Evolutionary conservation across 768 basidiomycete species (phyloP), one percentile per base, ranked within the genome.

Genomic region (Lyophyllum semitale): DNA sequence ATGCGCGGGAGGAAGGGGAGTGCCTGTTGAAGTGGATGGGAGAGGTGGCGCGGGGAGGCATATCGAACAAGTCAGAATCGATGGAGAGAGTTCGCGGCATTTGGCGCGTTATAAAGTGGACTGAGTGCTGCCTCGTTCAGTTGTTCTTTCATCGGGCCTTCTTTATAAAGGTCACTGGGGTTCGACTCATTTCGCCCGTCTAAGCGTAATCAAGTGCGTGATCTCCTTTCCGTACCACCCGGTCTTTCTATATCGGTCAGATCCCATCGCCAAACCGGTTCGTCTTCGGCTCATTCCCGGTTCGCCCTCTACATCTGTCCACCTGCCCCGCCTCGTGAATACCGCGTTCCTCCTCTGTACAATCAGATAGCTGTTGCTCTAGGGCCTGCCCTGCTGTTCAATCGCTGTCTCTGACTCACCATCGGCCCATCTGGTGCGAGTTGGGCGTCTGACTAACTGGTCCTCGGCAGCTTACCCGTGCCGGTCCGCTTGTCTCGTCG

Each of bases 1-100:
- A 72, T 8, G 72, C 76, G 51, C 74, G 73, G 52, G 35, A 50
- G 20, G 57, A 45, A 44, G 25, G 48, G 59, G 37, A 15, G n/a
- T 38, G 37, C n/a, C 37, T n/a, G n/a, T 46, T 32, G 48, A 55
- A 52, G 45, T 58, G 50, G 27, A 42, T 48, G 46, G 52, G 61
- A 12, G 59, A 59, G 37, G 43, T 56, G 26, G 57, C 48, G 25
- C 59, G 55, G 48, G 50, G 59, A 20, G 41, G 49, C 55, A 62
- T 59, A 18, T 35, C 37, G 41, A 43, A 33, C 40, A 43, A 22
- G 51, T 48, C 46, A 27, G 23, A n/a, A 41, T 26, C 32, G 44
- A 50, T 41, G 50, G 48, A 44, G 22, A 35, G 43, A 15, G 27
- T n/a, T 4, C 37, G 37, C 37, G 49, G 44, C 18, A 57, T 53